Evolutionary conservation across 1,284 basidiomycete genomes (phyloP), one percentile per base, ranked within the genome.

Genomic region (Trichosporon sp.): DNA sequence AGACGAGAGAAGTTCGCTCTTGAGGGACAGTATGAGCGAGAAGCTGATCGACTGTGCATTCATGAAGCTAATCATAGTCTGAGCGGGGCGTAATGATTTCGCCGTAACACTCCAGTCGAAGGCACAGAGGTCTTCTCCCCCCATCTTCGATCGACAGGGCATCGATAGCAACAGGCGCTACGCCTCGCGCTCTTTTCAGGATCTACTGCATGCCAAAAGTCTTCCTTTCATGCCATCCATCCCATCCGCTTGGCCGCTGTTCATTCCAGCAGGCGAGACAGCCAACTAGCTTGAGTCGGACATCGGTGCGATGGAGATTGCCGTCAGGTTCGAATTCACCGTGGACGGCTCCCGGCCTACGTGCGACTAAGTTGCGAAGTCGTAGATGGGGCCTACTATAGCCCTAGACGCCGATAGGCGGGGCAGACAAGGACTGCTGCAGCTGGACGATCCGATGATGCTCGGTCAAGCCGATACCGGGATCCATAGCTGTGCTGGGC

Each of bases 251-350:
- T 70, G 73, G 75, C 77, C 74, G 11, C 65, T 65, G 37, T 76
- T 65, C 68, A 74, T 70, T 7, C 73, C 73, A 5, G 74, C 71
- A n/a, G 76, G 76, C 46, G 79, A 88, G 84, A 82, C 89, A 16
- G 88, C 85, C 1, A 85, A 87, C 70, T 89, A 87, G 85, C 81
- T 89, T 5, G 87, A 89, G 74, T 79, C 78, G 32, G 89, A 88
- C 73, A 87, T 86, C 2, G 82, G 86, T 54, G 74, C 83, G 1
- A 80, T 89, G 71, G 87, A 89, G 68, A 74, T 89, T 40, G 85
- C 87, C 73, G 82, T 87, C 23, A 89, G 88, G 88, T 85, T 84
- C 1, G 84, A 85, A 8, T 81, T 86, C 0, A 83, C 74, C 2
- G 80, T 87, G 7, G 80, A 74, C 49, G 71, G 71, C 1, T 33